These are phyloP conservation scores for Orbilia javanica DNA, from an alignment of 2,329 filamentous ascomycete species.

Conservation along the genomic window DNA sequence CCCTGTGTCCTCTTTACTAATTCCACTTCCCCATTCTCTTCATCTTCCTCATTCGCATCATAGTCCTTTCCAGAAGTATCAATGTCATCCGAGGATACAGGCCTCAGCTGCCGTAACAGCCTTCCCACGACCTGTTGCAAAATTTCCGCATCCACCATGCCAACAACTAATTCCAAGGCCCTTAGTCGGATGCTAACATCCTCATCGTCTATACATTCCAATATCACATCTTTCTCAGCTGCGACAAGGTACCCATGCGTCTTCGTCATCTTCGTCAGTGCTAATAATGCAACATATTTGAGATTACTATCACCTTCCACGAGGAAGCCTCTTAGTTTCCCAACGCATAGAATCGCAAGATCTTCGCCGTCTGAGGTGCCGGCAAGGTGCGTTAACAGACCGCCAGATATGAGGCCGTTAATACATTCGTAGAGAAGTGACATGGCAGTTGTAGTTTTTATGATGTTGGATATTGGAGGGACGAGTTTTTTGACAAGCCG, in stretches of 20 bases:
- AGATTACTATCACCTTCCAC: conserved; percentile 94
- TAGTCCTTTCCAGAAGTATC: conserved; percentile 64
- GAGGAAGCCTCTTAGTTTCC: conserved; percentile 90
- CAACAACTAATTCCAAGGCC: conserved; percentile 88
- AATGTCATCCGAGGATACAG: conserved; percentile 69
- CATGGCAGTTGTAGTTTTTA: conserved; percentile 95
- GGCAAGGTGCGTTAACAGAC: conserved; percentile 86
- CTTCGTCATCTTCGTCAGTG: conserved; percentile 92
- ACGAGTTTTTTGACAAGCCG: conserved; percentile 90
- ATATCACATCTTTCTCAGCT: conserved; percentile 93
- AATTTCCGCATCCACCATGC: conserved; percentile 92
- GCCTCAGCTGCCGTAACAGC: conserved; percentile 85
- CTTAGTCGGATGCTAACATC: conserved; percentile 96
- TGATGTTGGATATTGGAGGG: conserved; percentile 90
- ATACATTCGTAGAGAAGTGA: conserved; percentile 98
- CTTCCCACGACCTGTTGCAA: conserved; percentile 85
- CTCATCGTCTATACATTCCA: conserved; percentile 93
- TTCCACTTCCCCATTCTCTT: conserved; percentile 62
- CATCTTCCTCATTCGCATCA: conserved; percentile 72
- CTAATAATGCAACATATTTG: conserved; percentile 95
- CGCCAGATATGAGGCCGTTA: conserved; percentile 96
- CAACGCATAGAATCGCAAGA: conserved; percentile 90
- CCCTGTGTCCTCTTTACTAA: conserved; percentile 64
- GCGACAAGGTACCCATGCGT: conserved; percentile 90
- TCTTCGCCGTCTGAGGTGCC: conserved; percentile 86